Evolutionary conservation across 2,329 filamentous ascomycete species (phyloP).

Genomic region (Clonostachys solani): DNA sequence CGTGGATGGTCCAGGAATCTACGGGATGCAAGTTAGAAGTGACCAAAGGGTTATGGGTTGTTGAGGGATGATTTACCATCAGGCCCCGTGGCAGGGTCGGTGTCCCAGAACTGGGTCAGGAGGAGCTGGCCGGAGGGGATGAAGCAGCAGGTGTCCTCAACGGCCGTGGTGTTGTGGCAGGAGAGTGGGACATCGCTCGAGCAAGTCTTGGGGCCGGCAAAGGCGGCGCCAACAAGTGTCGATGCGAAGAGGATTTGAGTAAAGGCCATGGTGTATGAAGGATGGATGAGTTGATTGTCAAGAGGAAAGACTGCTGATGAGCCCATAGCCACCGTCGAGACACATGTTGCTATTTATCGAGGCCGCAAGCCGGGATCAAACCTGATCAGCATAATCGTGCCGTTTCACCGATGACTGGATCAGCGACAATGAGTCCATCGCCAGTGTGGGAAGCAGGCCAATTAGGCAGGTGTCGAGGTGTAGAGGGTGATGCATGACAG

Average conservation of each 20-base stretch:
- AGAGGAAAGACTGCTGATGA: too few species aligned
- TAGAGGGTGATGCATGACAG: too few species aligned
- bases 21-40: constrained; percentile 6
- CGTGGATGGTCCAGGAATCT: constrained; percentile 73
- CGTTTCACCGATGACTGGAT: too few species aligned
- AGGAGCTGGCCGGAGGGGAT: constrained; percentile 67
- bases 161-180: constrained; percentile 58
- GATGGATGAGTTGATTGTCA: too few species aligned
- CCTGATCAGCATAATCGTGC: too few species aligned
- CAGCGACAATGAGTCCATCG: too few species aligned
- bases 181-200: constrained; percentile 41
- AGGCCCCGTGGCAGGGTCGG: constrained; percentile 59
- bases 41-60: not conserved
- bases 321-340: too few species aligned
- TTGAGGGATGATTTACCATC: constrained; percentile 8
- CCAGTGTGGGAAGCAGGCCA: too few species aligned
- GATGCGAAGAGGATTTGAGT: not conserved
- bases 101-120: constrained; percentile 77
- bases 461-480: too few species aligned
- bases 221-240: constrained; percentile 8
- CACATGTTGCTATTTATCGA: too few species aligned
- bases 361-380: too few species aligned
- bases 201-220: constrained; percentile 11
- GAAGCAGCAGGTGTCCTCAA: constrained; percentile 69
- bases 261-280: too few species aligned